Evolutionary conservation across 2,329 filamentous ascomycete genomes (phyloP).

Genomic region (Raffaelea ambrosiae): DNA sequence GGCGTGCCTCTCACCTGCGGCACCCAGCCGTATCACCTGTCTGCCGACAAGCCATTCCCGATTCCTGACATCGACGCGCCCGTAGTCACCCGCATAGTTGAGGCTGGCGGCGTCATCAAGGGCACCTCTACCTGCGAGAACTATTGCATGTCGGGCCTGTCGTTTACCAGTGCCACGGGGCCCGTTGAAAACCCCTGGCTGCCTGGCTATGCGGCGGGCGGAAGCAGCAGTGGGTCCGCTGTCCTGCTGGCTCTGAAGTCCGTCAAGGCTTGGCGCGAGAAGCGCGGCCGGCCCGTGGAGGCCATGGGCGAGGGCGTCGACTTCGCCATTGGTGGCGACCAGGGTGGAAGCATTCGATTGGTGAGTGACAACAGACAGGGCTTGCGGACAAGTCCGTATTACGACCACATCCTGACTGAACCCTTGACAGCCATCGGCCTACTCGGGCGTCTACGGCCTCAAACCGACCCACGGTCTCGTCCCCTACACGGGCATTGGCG

Average conservation of each 20-base stretch:
- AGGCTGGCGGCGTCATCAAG: slow-evolving; percentile 61
- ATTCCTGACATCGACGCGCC: slow-evolving; percentile 52
- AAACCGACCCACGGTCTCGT: slow-evolving; percentile 41
- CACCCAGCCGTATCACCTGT: slow-evolving; percentile 33
- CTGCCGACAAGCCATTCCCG: slow-evolving; percentile 45
- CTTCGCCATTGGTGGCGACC: slow-evolving; percentile 53
- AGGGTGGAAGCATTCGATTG: slow-evolving; percentile 66
- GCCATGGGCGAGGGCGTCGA: slow-evolving; percentile 11
- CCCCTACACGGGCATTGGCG: slow-evolving; percentile 38
- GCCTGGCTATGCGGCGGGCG: slow-evolving; percentile 62
- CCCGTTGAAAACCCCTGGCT: slow-evolving; percentile 67
- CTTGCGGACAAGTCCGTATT: too few species aligned
- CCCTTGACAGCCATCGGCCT: slow-evolving; percentile 25
- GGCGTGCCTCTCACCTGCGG: slow-evolving; percentile 50
- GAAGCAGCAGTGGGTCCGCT: slow-evolving; percentile 64
- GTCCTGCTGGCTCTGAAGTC: slow-evolving; percentile 21
- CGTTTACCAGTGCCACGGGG: slow-evolving; percentile 65
- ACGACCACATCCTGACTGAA: too few species aligned
- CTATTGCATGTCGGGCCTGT: slow-evolving; percentile 46
- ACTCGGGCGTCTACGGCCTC: slow-evolving; percentile 31
- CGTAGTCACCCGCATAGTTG: slow-evolving; percentile 25
- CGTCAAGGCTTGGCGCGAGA: slow-evolving; percentile 7
- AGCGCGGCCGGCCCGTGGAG: slow-evolving; percentile 56
- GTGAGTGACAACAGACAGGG: too few species aligned
- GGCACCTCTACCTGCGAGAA: slow-evolving; percentile 69